These are phyloP conservation scores for Fusarium sp. DNA, from an alignment of 2,329 filamentous ascomycete species.

Conservation along the genomic window DNA sequence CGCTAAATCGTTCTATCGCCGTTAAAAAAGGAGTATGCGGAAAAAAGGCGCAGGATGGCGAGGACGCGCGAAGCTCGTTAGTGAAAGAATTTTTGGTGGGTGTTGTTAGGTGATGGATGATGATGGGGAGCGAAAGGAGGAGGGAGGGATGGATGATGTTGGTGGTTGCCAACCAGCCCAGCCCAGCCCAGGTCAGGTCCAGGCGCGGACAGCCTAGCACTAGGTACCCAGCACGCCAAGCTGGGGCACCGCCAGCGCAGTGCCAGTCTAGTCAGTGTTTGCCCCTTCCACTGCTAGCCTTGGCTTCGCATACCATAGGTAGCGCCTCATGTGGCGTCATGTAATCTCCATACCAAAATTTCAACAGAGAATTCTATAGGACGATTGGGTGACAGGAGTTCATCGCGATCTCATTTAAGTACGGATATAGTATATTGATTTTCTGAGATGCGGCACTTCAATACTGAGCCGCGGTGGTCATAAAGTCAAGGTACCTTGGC, in stretches of 20 bases:
- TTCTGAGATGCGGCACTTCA: neutral
- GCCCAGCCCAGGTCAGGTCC: neutral
- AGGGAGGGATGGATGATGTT: constrained; percentile 30
- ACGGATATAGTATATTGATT: neutral
- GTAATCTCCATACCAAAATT: neutral
- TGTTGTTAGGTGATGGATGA: constrained; percentile 37
- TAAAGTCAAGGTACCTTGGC: neutral
- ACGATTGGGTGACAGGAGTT: neutral
- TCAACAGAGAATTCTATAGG: neutral
- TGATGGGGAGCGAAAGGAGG: constrained; percentile 34
- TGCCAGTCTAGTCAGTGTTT: neutral
- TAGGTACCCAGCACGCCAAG: neutral
- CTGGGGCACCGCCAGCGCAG: constrained; percentile 9
- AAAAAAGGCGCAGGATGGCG: neutral
- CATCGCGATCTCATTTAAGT: neutral
- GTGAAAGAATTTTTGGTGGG: constrained; percentile 34
- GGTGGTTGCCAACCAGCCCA: constrained; percentile 25
- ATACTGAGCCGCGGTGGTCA: constrained; percentile 6
- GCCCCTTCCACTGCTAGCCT: constrained; percentile 21
- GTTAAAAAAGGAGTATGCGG: neutral
- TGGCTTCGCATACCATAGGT: constrained; percentile 24
- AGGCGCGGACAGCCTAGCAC: neutral
- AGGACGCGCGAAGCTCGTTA: constrained; percentile 17
- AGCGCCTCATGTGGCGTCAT: constrained; percentile 34
- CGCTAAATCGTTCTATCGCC: constrained; percentile 30